Evolutionary conservation across 345 rosid species (phyloP).

Genomic region (Theobroma cacao): DNA sequence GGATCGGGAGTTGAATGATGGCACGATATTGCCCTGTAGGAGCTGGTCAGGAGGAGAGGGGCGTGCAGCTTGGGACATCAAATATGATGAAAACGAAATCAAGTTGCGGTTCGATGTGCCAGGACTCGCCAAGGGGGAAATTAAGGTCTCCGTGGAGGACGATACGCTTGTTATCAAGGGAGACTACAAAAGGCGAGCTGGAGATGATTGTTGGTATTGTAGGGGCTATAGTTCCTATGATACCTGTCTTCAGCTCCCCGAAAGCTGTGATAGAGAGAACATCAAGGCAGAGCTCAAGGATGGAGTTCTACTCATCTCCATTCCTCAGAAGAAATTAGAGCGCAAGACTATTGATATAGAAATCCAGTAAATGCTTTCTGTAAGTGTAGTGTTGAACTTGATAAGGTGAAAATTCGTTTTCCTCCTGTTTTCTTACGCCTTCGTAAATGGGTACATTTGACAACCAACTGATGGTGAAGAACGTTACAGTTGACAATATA

Average conservation of each 20-base stretch:
- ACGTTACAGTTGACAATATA: too few relatives aligned
- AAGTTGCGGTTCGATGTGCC: slow-evolving; percentile 84
- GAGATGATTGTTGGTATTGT: slow-evolving; percentile 38
- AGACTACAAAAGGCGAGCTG: slow-evolving; percentile 48
- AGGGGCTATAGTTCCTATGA: slow-evolving; percentile 42
- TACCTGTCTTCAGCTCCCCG: slow-evolving; percentile 56
- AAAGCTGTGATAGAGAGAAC: slow-evolving; percentile 46
- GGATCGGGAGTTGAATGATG: slow-evolving; percentile 58
- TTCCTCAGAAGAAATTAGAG: slow-evolving; percentile 61
- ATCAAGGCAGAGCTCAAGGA: slow-evolving; percentile 63
- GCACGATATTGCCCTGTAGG: slow-evolving; percentile 31
- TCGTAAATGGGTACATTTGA: too few relatives aligned
- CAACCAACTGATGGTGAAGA: too few relatives aligned
- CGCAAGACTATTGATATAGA: slow-evolving; percentile 42
- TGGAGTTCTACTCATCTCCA: slow-evolving; percentile 59
- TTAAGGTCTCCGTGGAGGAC: slow-evolving; percentile 55
- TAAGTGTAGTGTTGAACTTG: too few relatives aligned
- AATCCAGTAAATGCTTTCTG: slow-evolving; percentile 33
- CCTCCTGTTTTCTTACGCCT: too few relatives aligned
- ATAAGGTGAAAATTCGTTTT: too few relatives aligned
- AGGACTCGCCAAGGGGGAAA: slow-evolving; percentile 68
- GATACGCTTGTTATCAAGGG: slow-evolving; percentile 61
- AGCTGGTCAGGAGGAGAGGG: slow-evolving; percentile 32
- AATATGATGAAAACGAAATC: slow-evolving; percentile 64
- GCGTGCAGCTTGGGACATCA: slow-evolving; percentile 69